Conservation (phyloP, 495 filamentous ascomycete genomes). For the Penicilliopsis zonata region DNA sequence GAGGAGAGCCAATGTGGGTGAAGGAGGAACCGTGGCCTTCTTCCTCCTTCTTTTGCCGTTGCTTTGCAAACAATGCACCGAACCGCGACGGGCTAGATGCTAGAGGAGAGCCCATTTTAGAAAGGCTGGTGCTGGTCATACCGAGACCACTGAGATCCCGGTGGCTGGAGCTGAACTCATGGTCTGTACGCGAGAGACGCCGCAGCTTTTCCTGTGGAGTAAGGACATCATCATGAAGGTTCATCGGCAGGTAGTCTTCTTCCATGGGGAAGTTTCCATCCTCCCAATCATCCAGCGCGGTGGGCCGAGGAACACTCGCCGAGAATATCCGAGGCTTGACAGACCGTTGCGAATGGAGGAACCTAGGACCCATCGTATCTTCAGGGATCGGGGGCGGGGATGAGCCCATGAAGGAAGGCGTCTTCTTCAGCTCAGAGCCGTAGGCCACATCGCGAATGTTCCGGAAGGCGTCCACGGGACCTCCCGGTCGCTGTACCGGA, state of each 20-base stretch:
- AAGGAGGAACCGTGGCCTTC: conserved; percentile 52
- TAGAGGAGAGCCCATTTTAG: conserved; percentile 71
- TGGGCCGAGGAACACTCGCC: conserved; percentile 58
- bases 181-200: conserved; percentile 61
- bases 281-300: conserved; percentile 65
- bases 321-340: conserved; percentile 59
- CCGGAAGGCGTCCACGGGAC: conserved; percentile 62
- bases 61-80: conserved; percentile 67
- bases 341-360: conserved; percentile 77
- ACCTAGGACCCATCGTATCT: conserved; percentile 47
- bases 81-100: conserved; percentile 79
- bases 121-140: conserved; percentile 46
- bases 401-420: conserved; percentile 45
- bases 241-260: conserved; percentile 81
- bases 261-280: conserved; percentile 77
- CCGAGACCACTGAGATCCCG: conserved; percentile 48
- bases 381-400: conserved; percentile 47
- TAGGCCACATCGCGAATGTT: conserved; percentile 78
- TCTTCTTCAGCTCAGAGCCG: conserved; percentile 48
- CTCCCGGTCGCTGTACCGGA: conserved; percentile 41
- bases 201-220: conserved; percentile 84
- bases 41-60: conserved; percentile 64
- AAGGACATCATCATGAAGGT: conserved; percentile 83
- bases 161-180: conserved; percentile 49
- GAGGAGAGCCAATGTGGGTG: conserved; percentile 84